phyloP scores from a whole-genome alignment of 441 rosid genomes.

The Adansonia madagascariensis region DNA sequence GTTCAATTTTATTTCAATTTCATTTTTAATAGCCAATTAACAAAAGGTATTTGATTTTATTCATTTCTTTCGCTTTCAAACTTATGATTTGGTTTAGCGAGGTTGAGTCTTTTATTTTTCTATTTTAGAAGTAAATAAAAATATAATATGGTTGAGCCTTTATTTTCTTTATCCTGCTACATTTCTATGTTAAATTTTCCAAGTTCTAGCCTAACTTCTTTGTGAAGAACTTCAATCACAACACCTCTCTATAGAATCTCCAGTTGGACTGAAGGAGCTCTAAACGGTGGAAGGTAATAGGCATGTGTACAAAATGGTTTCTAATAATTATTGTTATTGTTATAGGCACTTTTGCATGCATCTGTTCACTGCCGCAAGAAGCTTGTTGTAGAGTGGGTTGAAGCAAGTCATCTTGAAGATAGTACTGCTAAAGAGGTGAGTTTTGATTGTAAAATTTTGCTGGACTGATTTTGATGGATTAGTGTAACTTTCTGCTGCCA shows the following conservation, averaged over 20 bases:
- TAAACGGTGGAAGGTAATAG: neutral
- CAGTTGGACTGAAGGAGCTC: neutral
- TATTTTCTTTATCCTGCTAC: neutral
- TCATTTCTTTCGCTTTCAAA: no score
- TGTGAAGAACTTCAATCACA: neutral
- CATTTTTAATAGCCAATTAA: no score
- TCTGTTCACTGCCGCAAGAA: slow-evolving; percentile 64
- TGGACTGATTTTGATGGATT: neutral
- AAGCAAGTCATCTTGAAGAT: slow-evolving; percentile 84
- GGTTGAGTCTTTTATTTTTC: no score
- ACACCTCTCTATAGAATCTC: neutral
- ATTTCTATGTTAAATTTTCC: neutral
- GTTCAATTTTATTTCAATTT: no score
- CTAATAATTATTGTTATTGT: slow-evolving; percentile 24
- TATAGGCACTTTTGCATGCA: slow-evolving; percentile 90
- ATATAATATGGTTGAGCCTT: neutral
- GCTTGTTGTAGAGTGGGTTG: slow-evolving; percentile 79
- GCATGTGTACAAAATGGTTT: neutral
- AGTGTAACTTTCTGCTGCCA: neutral
- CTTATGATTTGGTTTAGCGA: no score
- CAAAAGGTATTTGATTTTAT: no score
- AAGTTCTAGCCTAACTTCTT: neutral
- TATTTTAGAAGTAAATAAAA: no score
- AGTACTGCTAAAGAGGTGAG: slow-evolving; percentile 55
- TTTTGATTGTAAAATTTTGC: slow-evolving; percentile 25